Base-by-base conservation (phyloP, 2,329 filamentous ascomycete genomes). In the Cadophora malorum region DNA sequence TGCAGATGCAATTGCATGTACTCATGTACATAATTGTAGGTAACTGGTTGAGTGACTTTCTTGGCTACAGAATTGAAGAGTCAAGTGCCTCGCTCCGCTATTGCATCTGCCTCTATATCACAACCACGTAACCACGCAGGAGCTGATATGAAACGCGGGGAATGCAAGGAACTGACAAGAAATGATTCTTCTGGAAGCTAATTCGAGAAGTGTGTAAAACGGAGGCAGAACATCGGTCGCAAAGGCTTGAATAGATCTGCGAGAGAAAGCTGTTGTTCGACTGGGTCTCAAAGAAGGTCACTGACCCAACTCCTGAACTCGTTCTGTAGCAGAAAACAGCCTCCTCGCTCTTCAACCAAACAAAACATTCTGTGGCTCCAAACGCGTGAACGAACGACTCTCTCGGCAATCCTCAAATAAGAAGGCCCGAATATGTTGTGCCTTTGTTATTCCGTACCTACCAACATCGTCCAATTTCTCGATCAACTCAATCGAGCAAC, bases 261-360 rank as follows among this genome's bases (percentile, higher is more conserved):
- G 16, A 45, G 16, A 6, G 14, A 45, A 19, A 16, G 41, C 41
- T 45, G 28, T 28, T 6, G 16, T 12, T 45, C 10, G 41, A 45
- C 14, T 45, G 10, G 6, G 14, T 45, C 16, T 16, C 16, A 6
- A 45, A 45, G 41, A 14, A 16, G 41, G 35, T 38, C 8, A 38
- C 35, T 38, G 12, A 14, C 8, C 8, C 35, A 38, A 14, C 8
- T 9, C 35, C 35, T 38, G 5, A 19, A 45, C 14, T 5, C 12
- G 41, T 38, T 9, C 35, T 38, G 35, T 14, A 45, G 5, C 14
- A 45, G 41, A 45, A 21, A 41, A 33, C n/a, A 41, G 31, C 8
- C 55, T 58, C 55, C 55, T 41, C 33, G 33, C 55, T 38, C 55
- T 3, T 58, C 55, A 23, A 38, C 31, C 55, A 38, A 23, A 38